Evolutionary conservation across 2,329 filamentous ascomycete genomes (phyloP), one percentile per base, ranked within the genome.

Genomic region (Fusarium lyarnte): DNA sequence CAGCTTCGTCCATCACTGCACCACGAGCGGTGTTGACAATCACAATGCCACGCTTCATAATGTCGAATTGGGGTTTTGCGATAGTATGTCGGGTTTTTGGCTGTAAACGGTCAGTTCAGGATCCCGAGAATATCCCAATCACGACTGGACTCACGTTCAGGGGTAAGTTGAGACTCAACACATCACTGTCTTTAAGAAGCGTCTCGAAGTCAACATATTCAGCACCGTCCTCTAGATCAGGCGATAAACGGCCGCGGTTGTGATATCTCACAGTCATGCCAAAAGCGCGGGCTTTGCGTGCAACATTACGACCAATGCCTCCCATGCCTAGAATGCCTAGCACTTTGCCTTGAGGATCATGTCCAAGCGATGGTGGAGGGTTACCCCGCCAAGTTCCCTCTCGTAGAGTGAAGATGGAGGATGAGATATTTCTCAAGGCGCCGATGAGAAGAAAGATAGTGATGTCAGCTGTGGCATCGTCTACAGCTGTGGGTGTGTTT

Each of bases 281-380:
- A 78, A 97, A 95, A 1, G 86, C 92, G 59, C 88, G 86, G 6
- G 91, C 92, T 81, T 94, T 94, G 79, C 85, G 88, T 78, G 92
- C 93, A 75, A 96, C 82, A 77, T 94, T 94, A 39, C 91, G 85
- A 1, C 94, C 94, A 68, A 97, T 96, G 5, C 94, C 93, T 25
- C 94, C 94, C 93, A 96, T 95, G 11, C 94, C 94, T 43, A 97
- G 80, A 66, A 97, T 94, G 1, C 94, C 94, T 9, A 97, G 85
- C 3, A 91, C 84, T 81, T 95, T 96, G 39, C 92, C 93, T 80
- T 93, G 86, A 3, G 93, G 93, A 77, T 96, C 93, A 78, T 93
- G 92, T 17, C 93, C 94, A 10, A 90, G 83, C 2, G 90, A 86
- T 2, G 88, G 86, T 11, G 84, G 80, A 6, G 85, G 84, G 8